Base-by-base conservation (phyloP, 1,284 basidiomycete species). In the Rhodotorula sp. region DNA sequence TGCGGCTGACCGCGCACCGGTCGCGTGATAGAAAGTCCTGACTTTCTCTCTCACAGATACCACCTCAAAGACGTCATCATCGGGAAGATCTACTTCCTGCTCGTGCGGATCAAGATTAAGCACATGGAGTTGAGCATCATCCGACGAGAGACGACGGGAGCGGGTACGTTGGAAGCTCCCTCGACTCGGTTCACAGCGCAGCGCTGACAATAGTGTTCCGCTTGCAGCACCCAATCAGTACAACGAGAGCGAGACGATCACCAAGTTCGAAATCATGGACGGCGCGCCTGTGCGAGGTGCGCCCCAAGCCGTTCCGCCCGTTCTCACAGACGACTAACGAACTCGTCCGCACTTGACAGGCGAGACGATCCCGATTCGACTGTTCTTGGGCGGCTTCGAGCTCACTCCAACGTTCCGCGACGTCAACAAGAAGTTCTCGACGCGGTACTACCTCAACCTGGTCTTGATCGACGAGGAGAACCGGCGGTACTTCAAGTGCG, bases 71-170 rank as follows among this genome's bases (percentile, higher is more conserved):
- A 99, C 80, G 95, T 98, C 68, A 99, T 99, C 65, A 95, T 99
- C 20, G 95, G 95, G 81, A 98, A 98, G 84, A 98, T 99, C 79
- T 98, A 96, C 84, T 99, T 99, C 82, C 84, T 99, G 40, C 89
- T 99, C 54, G 95, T 99, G 11, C 89, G 95, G 69, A 98, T 99
- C 86, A 98, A 99, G 85, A 98, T 99, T 83, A 98, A 99, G 82
- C 94, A 99, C 78, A 98, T 98, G 94, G 96, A 99, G 79, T 85
- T 99, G 26, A 96, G 93, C 22, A 98, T 98, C 79, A 98, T 99
- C 75, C 88, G 95, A 37, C 86, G 95, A 52, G 95, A 99, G 81
- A 98, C 95, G 28, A 98, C 96, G 0, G 95, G 95, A 26, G 86
- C 92, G 6, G 90, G 91, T 72, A 10, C 46, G 70, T 62, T 31